Base-by-base conservation (phyloP, 163 green algal species). In the Scenedesmus sp. region DNA sequence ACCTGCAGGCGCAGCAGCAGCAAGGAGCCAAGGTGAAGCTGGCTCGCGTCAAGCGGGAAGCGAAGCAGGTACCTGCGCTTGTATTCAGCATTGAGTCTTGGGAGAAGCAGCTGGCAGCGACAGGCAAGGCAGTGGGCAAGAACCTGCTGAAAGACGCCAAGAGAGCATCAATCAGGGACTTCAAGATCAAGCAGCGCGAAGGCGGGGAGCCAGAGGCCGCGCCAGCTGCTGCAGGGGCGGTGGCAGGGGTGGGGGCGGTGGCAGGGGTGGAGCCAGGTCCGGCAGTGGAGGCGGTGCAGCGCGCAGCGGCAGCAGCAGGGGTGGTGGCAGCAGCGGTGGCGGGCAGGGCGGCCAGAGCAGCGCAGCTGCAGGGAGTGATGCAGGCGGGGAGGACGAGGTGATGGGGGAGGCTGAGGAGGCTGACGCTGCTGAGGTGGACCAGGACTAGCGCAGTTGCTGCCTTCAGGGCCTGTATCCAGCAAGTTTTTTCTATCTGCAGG, bases 101-200 rank as follows among this genome's bases (percentile, higher is more conserved):
- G 90, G 93, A 95, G 90, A 91, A 91, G 90, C 88, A 59, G 87
- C 68, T 85, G 30, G 79, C 51, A 30, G 72, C 73, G 15, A 76
- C 49, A 56, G 46, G 88, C 81, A 76, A 40, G 42, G 46, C 79
- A 80, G 81, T 30, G 16, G 59, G n/a, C 79, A 68, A 81, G 33
- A 94, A 95, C 90, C 85, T 95, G 53, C 88, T 95, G 76, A 30
- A 40, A 12, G 90, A 92, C n/a, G 92, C 92, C 40, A 93, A 93
- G 78, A 92, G 93, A 15, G 88, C 65, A 12, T 81, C 68, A 22
- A 93, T 91, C 81, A 87, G 93, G 7, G 93, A 95, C 83, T 95
- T 95, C 88, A 91, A 93, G 70, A 43, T 95, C 86, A 92, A 89
- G 49, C 53, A 81, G 70, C 65, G 40, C 18, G 85, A 46, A 46